These are phyloP conservation scores for Prunus mira DNA, from an alignment of 306 rosid genomes.

Conservation along the genomic window DNA sequence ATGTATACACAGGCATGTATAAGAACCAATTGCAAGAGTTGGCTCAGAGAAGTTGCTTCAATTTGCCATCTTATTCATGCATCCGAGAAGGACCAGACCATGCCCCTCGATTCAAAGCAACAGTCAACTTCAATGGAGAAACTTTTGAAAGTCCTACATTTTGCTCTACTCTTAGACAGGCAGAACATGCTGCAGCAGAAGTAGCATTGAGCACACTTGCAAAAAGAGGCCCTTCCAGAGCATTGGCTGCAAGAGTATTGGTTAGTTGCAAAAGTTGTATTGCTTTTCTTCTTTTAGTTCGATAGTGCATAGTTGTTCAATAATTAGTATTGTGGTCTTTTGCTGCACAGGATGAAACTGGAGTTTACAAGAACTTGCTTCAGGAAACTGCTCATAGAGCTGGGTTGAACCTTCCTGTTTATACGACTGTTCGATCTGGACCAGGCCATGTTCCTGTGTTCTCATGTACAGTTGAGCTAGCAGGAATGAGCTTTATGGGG, in stretches of 20 bases:
- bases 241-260: constrained; percentile 82
- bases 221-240: constrained; percentile 69
- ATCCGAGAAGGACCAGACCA: constrained; percentile 93
- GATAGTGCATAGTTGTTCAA: neutral
- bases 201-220: constrained; percentile 72
- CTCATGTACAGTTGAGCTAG: constrained; percentile 77
- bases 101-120: constrained; percentile 86
- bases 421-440: constrained; percentile 64
- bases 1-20: constrained; percentile 54
- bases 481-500: constrained; percentile 66
- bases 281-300: constrained; percentile 2
- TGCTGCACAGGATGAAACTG: constrained; percentile 63
- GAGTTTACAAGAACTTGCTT: constrained; percentile 83
- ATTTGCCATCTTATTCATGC: constrained; percentile 85
- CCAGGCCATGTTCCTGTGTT: constrained; percentile 60
- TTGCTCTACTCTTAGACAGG: constrained; percentile 76
- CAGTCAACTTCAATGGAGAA: constrained; percentile 77
- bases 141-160: constrained; percentile 79
- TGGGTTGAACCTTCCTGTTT: constrained; percentile 76
- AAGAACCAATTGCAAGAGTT: constrained; percentile 79
- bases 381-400: constrained; percentile 92
- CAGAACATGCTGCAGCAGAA: constrained; percentile 87
- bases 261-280: constrained; percentile 34
- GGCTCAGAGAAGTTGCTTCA: constrained; percentile 90
- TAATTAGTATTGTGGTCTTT: neutral